Evolutionary conservation across 352 stramenopile genomes (phyloP).

Genomic region (Globisporangium nodosum): DNA sequence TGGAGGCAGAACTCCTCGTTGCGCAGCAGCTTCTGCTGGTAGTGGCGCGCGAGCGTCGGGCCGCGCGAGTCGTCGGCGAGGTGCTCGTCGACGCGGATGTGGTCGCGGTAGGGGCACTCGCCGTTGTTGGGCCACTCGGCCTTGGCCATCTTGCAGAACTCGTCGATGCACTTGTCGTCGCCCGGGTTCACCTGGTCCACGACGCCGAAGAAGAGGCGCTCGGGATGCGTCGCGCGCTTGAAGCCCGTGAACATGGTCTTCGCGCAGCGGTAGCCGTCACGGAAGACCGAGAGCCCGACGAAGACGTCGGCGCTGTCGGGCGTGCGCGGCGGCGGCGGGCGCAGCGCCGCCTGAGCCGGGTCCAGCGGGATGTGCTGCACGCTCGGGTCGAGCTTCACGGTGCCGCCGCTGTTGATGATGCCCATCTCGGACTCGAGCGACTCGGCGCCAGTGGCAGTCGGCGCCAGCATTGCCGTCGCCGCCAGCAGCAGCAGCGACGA

Average conservation of each 20-base stretch:
- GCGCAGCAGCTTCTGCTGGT: slow-evolving; percentile 72
- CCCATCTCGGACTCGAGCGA: slow-evolving; percentile 38
- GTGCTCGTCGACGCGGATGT: slow-evolving; percentile 70
- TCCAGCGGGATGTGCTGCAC: slow-evolving; percentile 71
- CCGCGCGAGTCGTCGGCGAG: slow-evolving; percentile 65
- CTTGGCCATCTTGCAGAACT: slow-evolving; percentile 74
- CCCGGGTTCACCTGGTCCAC: slow-evolving; percentile 77
- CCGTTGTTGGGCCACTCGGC: slow-evolving; percentile 57
- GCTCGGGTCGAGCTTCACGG: slow-evolving; percentile 55
- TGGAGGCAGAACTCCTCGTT: slow-evolving; percentile 84
- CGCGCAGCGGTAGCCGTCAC: slow-evolving; percentile 71
- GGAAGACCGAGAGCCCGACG: slow-evolving; percentile 77
- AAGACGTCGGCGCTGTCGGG: slow-evolving; percentile 56
- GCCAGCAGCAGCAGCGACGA: not conserved
- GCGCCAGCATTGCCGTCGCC: not conserved
- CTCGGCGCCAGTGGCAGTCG: not conserved
- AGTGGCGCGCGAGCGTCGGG: slow-evolving; percentile 71
- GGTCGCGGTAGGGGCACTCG: slow-evolving; percentile 58
- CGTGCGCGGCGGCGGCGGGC: slow-evolving; percentile 50
- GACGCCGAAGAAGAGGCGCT: slow-evolving; percentile 74
- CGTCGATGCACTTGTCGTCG: slow-evolving; percentile 64
- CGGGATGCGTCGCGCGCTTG: slow-evolving; percentile 60
- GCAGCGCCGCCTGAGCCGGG: slow-evolving; percentile 24
- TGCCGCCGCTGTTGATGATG: slow-evolving; percentile 52
- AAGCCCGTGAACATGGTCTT: slow-evolving; percentile 80